Conservation (phyloP, 352 stramenopile species). For the Phytophthora syringae region DNA sequence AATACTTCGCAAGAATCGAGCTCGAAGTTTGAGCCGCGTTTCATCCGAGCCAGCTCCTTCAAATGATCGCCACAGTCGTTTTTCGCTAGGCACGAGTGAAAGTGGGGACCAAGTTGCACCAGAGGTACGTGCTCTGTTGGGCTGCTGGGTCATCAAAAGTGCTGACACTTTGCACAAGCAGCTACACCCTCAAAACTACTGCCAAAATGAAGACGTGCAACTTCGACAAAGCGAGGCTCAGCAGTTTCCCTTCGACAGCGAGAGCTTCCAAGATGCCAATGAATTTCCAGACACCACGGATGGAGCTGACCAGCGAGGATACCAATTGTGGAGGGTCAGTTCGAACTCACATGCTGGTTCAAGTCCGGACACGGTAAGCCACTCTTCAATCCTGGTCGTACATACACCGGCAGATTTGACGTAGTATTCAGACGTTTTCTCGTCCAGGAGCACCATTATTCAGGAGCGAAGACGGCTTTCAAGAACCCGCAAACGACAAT, state of each 20-base stretch:
- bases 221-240: constrained; percentile 4
- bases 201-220: constrained; percentile 5
- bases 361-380: constrained; percentile 19
- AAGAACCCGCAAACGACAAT: too few species aligned
- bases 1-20: constrained; percentile 25
- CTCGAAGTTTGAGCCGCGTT: not conserved
- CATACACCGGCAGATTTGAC: constrained; percentile 1
- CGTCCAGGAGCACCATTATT: not conserved
- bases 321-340: constrained; percentile 16
- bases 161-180: constrained; percentile 1
- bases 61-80: not conserved
- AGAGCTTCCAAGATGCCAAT: not conserved
- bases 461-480: constrained; percentile 5
- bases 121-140: constrained; percentile 13
- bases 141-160: not conserved
- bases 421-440: constrained; percentile 14
- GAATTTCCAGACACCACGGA: not conserved
- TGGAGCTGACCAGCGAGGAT: constrained; percentile 1
- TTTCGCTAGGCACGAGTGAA: constrained; percentile 2
- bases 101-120: not conserved
- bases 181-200: not conserved
- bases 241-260: constrained; percentile 2
- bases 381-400: not conserved
- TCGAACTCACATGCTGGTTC: constrained; percentile 6
- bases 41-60: constrained; percentile 1